phyloP scores from a whole-genome alignment of 192 early-diverging fungal genomes.

The Diversispora epigaea region DNA sequence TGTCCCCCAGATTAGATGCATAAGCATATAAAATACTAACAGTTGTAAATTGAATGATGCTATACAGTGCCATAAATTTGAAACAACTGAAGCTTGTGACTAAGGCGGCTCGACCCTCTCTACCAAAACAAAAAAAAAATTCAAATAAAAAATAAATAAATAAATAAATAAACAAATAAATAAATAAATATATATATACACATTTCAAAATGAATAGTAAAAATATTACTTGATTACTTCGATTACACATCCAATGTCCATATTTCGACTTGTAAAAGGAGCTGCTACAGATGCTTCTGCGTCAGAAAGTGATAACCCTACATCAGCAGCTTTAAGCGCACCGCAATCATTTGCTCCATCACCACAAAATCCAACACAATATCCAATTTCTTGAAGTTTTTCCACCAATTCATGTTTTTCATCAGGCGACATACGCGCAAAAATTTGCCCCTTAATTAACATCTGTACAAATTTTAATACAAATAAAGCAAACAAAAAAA shows the following conservation, averaged over 20 bases:
- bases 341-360: slow-evolving; percentile 99
- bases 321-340: slow-evolving; percentile 93
- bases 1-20: slow-evolving; percentile 86
- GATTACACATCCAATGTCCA: slow-evolving; percentile 90
- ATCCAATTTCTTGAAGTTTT: slow-evolving; percentile 83
- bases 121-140: slow-evolving; percentile 30
- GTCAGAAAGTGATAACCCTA: slow-evolving; percentile 93
- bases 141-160: not conserved
- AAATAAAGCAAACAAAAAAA: slow-evolving; percentile 14
- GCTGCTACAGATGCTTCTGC: slow-evolving; percentile 98
- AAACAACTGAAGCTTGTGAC: slow-evolving; percentile 98
- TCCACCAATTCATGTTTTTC: slow-evolving; percentile 95
- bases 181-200: not conserved
- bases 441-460: slow-evolving; percentile 89
- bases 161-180: not conserved
- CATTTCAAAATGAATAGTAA: not conserved
- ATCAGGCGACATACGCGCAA: slow-evolving; percentile 98
- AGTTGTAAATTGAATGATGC: slow-evolving; percentile 93
- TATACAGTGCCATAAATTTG: slow-evolving; percentile 99
- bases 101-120: slow-evolving; percentile 92
- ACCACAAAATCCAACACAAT: slow-evolving; percentile 97
- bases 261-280: slow-evolving; percentile 90
- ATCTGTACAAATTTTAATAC: slow-evolving; percentile 66
- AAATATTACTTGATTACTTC: slow-evolving; percentile 70
- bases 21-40: slow-evolving; percentile 90